Base-by-base conservation (phyloP, 805 yeast genomes). In the Blastobotrys terrestris region DNA sequence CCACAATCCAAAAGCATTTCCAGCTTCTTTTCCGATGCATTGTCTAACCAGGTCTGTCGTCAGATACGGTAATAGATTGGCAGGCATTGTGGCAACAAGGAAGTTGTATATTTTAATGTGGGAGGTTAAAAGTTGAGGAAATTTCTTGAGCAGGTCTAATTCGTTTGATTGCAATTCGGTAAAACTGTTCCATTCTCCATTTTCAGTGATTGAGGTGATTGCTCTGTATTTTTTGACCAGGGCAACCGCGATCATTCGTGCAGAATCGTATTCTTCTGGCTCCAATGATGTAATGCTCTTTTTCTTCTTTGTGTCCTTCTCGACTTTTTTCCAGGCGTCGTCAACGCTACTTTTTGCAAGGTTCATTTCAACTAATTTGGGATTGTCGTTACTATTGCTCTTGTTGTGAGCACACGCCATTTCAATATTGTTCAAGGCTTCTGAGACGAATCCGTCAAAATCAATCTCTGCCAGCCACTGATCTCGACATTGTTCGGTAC, bases 1-100 rank as follows among this genome's bases (percentile, higher is more conserved):
- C 85, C 87, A 81, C 19, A 82, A 79, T 1, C 88, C 88, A 65
- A 83, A 83, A 0, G 87, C 83, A 61, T 83, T 83, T 14, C 85
- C 83, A 48, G 81, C 76, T 57, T 83, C 84, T 41, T 76, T 68
- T 1, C 87, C 88, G 48, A 79, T 67, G 2, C 79, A 73, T 14
- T 68, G 66, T 46, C 86, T 68, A 15, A 82, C 64, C 3, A 55
- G 55, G 1, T 64, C 65, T 1, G 76, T 63, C 2, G 75, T 72
- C 13, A 82, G 64, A 39, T 70, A 72, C 26, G 75, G 58, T 16
- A 56, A 55, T 1, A 62, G 60, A 2, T 35, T 19, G 2, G 14
- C 15, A 0, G 77, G 77, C 11, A 76, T 60, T 5, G 73, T 60
- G 2, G 75, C 56, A 49, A 64, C 70, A 39, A 81, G 61, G 57